Conservation (phyloP, 2,329 filamentous ascomycete species). For the Colletotrichum sublineola region DNA sequence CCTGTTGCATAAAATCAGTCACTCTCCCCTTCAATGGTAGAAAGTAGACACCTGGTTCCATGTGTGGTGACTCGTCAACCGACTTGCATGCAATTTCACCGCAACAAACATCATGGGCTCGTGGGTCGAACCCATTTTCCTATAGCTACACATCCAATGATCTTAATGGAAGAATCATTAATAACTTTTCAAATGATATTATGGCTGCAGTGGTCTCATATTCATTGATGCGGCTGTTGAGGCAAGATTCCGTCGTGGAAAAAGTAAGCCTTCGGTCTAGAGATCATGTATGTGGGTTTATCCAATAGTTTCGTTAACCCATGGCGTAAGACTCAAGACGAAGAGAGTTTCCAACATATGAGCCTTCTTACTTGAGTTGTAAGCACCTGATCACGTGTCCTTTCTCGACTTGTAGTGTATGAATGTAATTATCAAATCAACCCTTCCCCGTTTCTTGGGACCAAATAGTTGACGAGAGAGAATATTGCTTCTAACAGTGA, state of each 20-base stretch:
- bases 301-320: not conserved
- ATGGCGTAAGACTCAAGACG: slow-evolving; percentile 12
- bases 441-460: rapidly evolving
- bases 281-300: slow-evolving; percentile 4
- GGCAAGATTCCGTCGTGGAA: not conserved
- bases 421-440: not conserved
- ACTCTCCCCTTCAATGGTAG: not conserved
- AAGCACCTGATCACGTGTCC: not conserved
- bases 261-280: not conserved
- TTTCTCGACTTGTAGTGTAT: not conserved
- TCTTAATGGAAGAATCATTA: not conserved
- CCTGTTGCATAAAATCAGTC: not conserved
- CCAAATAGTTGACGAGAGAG: no score
- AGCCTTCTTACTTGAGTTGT: not conserved
- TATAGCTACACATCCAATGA: not conserved
- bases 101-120: not conserved
- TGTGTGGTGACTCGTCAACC: not conserved
- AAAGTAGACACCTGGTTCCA: not conserved
- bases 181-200: not conserved
- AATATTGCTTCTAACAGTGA: not conserved
- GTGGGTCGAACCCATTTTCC: not conserved
- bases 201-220: slow-evolving; percentile 7
- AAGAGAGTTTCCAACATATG: not conserved
- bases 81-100: not conserved
- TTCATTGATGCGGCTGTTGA: slow-evolving; percentile 1